Conservation (phyloP, 305 asterid species). For the Stenogyne calaminthoides region DNA sequence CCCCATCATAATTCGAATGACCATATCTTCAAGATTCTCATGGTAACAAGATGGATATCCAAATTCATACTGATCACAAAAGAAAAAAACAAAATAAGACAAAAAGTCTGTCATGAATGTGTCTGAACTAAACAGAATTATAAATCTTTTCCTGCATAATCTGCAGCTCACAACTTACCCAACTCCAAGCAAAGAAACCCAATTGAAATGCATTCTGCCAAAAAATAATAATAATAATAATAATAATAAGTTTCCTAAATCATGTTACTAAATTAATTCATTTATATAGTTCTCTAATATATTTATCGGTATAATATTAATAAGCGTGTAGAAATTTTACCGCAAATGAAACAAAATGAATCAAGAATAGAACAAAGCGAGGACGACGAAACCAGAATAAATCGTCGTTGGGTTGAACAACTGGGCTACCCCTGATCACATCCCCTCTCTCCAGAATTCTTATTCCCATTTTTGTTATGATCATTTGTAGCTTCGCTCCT, state of each 20-base stretch:
- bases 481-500: slow-evolving; percentile 63
- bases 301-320: no score
- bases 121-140: neutral
- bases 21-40: slow-evolving; percentile 43
- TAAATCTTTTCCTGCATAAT: neutral
- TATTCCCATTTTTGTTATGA: slow-evolving; percentile 68
- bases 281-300: no score
- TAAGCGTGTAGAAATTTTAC: slow-evolving; percentile 39
- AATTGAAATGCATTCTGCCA: slow-evolving; percentile 76
- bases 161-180: slow-evolving; percentile 43
- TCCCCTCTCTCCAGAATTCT: slow-evolving; percentile 68
- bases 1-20: slow-evolving; percentile 69
- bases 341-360: slow-evolving; percentile 62
- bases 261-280: no score
- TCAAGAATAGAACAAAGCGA: slow-evolving; percentile 51
- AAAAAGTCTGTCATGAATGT: neutral
- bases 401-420: slow-evolving; percentile 62
- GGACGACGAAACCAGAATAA: slow-evolving; percentile 72
- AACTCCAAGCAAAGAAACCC: slow-evolving; percentile 75
- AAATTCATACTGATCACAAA: slow-evolving; percentile 57
- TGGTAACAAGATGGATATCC: slow-evolving; percentile 70
- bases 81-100: neutral
- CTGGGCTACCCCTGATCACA: slow-evolving; percentile 54
- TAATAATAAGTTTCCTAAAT: neutral
- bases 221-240: neutral